Conservation (phyloP, 768 basidiomycete species). For the Pisolithus albus region DNA sequence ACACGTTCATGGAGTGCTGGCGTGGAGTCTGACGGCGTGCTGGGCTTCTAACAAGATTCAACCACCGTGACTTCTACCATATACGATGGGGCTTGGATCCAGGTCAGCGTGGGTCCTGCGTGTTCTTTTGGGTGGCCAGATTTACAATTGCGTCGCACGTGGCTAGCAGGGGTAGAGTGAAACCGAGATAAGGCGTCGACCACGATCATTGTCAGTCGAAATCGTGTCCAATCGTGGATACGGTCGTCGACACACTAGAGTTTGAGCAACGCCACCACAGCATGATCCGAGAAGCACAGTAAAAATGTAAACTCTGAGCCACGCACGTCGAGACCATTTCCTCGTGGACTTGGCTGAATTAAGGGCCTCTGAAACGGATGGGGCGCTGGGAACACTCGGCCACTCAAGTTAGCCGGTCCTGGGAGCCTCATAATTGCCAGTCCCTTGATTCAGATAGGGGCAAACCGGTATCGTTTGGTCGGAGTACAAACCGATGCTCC, state of each 20-base stretch:
- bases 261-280: neutral
- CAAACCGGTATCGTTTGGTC: neutral
- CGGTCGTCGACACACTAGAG: too few relatives aligned
- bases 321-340: neutral
- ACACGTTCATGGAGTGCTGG: neutral
- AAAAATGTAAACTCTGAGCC: neutral
- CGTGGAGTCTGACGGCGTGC: neutral
- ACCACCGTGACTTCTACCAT: too few relatives aligned
- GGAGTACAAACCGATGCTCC: conserved; percentile 22
- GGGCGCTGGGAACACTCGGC: neutral
- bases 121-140: neutral
- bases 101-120: neutral
- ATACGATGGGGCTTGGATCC: neutral
- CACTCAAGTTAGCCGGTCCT: neutral
- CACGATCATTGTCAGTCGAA: too few relatives aligned
- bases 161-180: neutral
- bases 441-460: too few relatives aligned
- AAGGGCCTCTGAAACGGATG: too few relatives aligned
- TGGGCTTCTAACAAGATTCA: neutral
- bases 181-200: neutral
- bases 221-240: too few relatives aligned
- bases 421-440: neutral
- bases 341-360: neutral
- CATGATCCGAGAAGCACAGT: neutral
- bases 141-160: neutral